Evolutionary conservation across 371 early-diverging fungal species (phyloP).

Genomic region (Mortierella sp.): DNA sequence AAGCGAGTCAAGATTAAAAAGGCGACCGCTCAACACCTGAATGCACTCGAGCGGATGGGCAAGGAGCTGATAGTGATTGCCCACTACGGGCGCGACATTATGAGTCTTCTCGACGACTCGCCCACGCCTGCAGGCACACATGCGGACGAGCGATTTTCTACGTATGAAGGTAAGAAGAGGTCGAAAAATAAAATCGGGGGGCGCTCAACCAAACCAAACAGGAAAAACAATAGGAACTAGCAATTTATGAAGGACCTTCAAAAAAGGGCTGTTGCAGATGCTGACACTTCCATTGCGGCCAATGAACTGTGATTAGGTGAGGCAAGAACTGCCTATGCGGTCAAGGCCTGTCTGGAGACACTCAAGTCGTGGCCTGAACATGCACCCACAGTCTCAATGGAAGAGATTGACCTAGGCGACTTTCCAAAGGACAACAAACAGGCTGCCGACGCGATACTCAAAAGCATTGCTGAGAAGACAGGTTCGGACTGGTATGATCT

Average conservation of each 20-base stretch:
- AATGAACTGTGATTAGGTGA: constrained; percentile 18
- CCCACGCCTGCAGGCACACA: constrained; percentile 44
- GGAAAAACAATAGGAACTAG: no score
- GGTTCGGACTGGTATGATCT: constrained; percentile 48
- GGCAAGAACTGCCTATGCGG: constrained; percentile 38
- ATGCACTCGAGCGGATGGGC: constrained; percentile 42
- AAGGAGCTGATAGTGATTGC: constrained; percentile 48
- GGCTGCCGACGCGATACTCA: constrained; percentile 42
- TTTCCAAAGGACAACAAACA: constrained; percentile 50
- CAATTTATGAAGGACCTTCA: no score
- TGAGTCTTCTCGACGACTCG: constrained; percentile 33
- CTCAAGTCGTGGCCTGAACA: constrained; percentile 27
- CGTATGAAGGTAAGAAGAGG: constrained; percentile 41
- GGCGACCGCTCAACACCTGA: constrained; percentile 25
- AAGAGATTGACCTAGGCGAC: constrained; percentile 38
- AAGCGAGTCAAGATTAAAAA: constrained; percentile 44
- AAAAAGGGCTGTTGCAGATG: no score
- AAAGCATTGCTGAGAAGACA: constrained; percentile 41
- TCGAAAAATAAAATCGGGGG: no score
- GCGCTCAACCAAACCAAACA: not conserved
- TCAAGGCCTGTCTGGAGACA: constrained; percentile 49
- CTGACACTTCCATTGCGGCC: no score
- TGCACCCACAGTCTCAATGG: constrained; percentile 27
- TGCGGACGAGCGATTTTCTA: constrained; percentile 42
- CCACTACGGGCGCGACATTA: constrained; percentile 34